These are phyloP conservation scores for Jatropha curcas DNA, from an alignment of 345 rosid genomes.

Conservation along the genomic window DNA sequence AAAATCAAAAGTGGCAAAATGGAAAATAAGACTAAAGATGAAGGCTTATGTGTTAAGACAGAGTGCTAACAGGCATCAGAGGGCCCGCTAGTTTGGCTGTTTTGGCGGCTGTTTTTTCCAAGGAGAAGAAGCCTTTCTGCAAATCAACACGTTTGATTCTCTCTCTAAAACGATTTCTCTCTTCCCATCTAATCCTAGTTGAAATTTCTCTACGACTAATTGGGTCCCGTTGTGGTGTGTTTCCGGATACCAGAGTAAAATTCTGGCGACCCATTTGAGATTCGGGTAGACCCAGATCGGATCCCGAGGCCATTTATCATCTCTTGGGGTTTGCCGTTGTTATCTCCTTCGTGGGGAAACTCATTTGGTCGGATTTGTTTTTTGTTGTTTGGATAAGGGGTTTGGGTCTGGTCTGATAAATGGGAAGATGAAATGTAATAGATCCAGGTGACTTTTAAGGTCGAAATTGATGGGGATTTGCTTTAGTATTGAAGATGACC, in stretches of 20 bases:
- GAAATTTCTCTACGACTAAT: background rate
- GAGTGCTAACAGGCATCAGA: background rate
- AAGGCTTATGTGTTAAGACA: too few relatives aligned
- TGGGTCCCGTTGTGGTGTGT: background rate
- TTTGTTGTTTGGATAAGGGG: background rate
- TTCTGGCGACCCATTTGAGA: constrained; percentile 11
- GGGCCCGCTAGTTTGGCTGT: constrained; percentile 27
- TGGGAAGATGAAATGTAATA: constrained; percentile 20
- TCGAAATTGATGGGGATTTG: constrained; percentile 50
- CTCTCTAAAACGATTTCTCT: background rate
- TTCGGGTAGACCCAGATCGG: constrained; percentile 21
- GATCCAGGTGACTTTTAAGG: constrained; percentile 9
- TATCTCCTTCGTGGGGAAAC: background rate
- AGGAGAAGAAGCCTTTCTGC: background rate
- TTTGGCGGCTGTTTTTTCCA: constrained; percentile 30
- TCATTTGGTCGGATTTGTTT: background rate
- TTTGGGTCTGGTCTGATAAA: background rate
- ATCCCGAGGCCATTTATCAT: background rate
- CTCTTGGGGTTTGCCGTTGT: background rate
- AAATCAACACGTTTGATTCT: background rate
- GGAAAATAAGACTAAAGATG: too few relatives aligned
- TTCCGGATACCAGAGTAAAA: background rate
- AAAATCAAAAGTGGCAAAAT: too few relatives aligned
- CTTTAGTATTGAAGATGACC: constrained; percentile 34
- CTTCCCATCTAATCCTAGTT: background rate